Evolutionary conservation across 306 rosid species (phyloP), one percentile per base, ranked within the genome.

Genomic region (Quercus variabilis): DNA sequence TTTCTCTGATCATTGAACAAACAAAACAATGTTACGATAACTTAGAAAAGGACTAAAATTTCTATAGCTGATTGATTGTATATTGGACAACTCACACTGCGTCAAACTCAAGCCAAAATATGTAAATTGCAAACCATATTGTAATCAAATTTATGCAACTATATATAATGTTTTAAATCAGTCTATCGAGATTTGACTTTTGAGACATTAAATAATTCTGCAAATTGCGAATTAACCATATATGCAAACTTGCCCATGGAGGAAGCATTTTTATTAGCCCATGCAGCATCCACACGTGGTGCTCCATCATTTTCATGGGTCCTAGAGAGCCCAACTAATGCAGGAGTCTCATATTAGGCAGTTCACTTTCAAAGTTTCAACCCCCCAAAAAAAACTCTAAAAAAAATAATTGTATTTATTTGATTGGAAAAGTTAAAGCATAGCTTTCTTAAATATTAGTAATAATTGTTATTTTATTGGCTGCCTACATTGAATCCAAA

Each of bases 261-360:
- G 8, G 52, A 84, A 80, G 87, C 87, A 60, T 80, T 62, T 63
- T 76, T 41, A 1, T 41, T 41, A 41, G 51, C 23, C 76, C 71
- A 35, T 30, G 54, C 64, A 72, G 5, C 54, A 67, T 69, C 65
- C 65, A 54, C 76, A 67, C 63, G 79, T 63, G 83, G 85, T 74
- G 57, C 31, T 70, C 70, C 71, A 43, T 85, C 88, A 70, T 69
- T 85, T 74, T 85, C 83, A 64, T 35, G 74, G 67, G 74, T 23
- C 52, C 64, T 14, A 25, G 21, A 60, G 21, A 67, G 9, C 54
- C 17, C 54, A 49, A 49, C 51, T 33, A 35, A 35, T 14, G 19
- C 15, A 63, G 20, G 1, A 17, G 41, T 63, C 20, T 28, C 38
- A 30, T 3, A 13, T 63, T 63, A 63, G 43, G 43, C 70, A 30